Conservation (phyloP, 306 rosid genomes). For the Vicia faba region DNA sequence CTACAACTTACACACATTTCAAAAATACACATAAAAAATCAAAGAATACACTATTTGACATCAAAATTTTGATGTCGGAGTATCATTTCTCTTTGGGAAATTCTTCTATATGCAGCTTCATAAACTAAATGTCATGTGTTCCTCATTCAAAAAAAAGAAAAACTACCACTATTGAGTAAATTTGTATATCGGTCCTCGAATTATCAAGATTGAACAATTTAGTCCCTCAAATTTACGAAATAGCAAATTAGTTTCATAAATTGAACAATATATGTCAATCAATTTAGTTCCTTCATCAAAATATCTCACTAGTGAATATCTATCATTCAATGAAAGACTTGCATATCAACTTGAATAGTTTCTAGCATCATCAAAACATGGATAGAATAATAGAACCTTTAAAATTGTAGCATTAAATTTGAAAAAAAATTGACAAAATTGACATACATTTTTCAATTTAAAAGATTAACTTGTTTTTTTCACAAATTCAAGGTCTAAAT, state of each 20-base stretch:
- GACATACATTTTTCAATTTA: background rate
- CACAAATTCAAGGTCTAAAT: too few species aligned
- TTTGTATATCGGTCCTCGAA: background rate
- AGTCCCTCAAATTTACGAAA: background rate
- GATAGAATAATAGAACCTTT: background rate
- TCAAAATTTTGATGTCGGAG: background rate
- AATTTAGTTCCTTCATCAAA: background rate
- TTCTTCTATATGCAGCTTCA: conserved; percentile 28
- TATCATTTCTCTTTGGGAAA: background rate
- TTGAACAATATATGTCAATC: background rate
- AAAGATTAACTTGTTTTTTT: too few species aligned
- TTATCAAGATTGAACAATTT: background rate
- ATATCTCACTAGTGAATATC: background rate
- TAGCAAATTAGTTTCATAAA: background rate
- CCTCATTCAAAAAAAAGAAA: background rate
- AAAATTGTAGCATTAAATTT: background rate
- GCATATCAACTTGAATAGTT: background rate
- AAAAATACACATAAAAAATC: background rate
- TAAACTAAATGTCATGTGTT: conserved; percentile 22
- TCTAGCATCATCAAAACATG: background rate
- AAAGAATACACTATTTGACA: background rate
- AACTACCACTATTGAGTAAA: background rate
- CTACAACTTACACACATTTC: too few species aligned
- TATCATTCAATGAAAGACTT: background rate
- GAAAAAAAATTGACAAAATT: background rate